Percentiles rank a stretch among this genome's conserved stretches.
Conservation (phyloP, 345 rosid species). For the Jatropha curcas region DNA sequence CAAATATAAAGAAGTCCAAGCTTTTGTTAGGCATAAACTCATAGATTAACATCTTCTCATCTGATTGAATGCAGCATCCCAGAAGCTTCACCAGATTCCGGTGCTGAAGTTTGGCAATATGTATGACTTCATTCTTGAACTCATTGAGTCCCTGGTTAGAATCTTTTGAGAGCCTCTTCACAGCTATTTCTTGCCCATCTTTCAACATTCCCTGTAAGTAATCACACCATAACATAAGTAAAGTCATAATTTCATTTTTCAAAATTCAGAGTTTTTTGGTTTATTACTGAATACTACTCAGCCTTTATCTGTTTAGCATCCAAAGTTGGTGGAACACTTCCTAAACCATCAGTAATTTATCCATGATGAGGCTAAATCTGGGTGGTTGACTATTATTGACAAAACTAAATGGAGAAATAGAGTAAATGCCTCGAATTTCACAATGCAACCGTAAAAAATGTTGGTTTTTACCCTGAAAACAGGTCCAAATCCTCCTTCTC, state of each 20-base stretch:
- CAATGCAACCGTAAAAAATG: background rate
- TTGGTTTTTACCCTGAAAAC: slow-evolving; percentile 15
- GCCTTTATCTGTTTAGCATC: too few relatives aligned
- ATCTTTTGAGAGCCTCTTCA: slow-evolving; percentile 31
- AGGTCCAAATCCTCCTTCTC: slow-evolving; percentile 41
- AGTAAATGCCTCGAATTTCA: background rate
- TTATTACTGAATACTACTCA: background rate
- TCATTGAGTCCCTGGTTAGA: slow-evolving; percentile 33
- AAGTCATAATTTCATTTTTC: background rate
- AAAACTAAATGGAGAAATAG: background rate
- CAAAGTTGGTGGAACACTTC: background rate
- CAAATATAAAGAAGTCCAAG: slow-evolving; percentile 29
- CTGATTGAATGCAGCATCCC: slow-evolving; percentile 33
- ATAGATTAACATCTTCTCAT: slow-evolving; percentile 30
- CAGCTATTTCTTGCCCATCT: slow-evolving; percentile 32
- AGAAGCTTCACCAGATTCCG: slow-evolving; percentile 34
- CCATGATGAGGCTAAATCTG: background rate
- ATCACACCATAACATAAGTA: background rate
- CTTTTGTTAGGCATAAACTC: slow-evolving; percentile 39
- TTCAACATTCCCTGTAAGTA: slow-evolving; percentile 27
- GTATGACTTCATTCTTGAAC: slow-evolving; percentile 30
- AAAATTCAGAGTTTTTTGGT: background rate
- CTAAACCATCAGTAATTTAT: background rate
- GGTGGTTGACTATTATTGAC: background rate
- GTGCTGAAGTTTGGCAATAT: slow-evolving; percentile 36